phyloP scores from a whole-genome alignment of 1,139 yeast species.

The Scheffersomyces segobiensis region DNA sequence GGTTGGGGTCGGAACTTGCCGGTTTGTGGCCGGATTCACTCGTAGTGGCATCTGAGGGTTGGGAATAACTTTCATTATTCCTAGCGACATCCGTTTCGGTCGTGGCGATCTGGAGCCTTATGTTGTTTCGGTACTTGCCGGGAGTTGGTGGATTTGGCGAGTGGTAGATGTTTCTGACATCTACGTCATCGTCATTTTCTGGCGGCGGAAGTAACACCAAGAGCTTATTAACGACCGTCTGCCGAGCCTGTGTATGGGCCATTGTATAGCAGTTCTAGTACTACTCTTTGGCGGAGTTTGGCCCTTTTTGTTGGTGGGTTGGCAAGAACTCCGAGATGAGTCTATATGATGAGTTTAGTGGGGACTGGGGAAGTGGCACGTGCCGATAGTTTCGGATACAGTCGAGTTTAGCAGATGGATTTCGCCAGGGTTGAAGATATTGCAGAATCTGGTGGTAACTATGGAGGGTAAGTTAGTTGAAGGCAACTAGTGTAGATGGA shows the following conservation, averaged over 20 bases:
- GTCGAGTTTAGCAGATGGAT: neutral
- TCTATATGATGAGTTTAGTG: neutral
- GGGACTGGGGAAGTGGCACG: neutral
- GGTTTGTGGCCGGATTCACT: neutral
- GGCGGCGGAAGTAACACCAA: neutral
- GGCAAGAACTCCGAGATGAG: neutral
- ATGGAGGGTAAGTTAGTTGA: neutral
- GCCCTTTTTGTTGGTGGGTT: neutral
- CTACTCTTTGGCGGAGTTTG: neutral
- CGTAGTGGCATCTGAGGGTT: neutral
- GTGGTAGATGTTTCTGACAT: neutral
- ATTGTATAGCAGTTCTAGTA: neutral
- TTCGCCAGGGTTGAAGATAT: neutral
- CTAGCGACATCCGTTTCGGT: neutral
- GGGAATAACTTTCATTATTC: neutral
- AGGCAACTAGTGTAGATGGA: neutral
- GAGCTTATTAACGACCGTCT: neutral
- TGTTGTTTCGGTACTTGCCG: neutral
- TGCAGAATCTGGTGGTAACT: neutral
- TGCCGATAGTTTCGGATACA: neutral
- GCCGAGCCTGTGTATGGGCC: neutral
- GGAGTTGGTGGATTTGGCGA: neutral
- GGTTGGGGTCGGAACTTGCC: neutral
- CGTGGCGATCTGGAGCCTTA: neutral
- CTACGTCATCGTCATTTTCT: neutral